Percentiles rank a stretch among this genome's conserved stretches.
Conservation (phyloP, 192 early-diverging fungal species). For the Spizellomyces punctatus region DNA sequence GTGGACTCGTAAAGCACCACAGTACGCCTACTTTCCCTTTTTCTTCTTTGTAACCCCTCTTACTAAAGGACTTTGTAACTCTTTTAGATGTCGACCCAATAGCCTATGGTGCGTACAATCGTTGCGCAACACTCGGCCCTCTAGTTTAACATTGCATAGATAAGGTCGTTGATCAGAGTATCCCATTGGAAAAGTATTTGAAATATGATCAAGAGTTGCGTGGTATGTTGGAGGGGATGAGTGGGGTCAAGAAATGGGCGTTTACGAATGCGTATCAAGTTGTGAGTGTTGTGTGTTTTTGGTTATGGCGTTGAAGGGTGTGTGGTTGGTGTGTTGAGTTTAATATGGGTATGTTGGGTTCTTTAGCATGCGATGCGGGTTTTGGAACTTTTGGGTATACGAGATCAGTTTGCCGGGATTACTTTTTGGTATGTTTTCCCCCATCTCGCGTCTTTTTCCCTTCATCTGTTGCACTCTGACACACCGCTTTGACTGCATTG, state of each 20-base stretch:
- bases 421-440: constrained; percentile 54
- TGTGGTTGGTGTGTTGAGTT: neutral
- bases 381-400: constrained; percentile 60
- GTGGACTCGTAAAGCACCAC: constrained; percentile 72
- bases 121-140: constrained; percentile 1
- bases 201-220: constrained; percentile 62
- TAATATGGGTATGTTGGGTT: constrained; percentile 21
- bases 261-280: constrained; percentile 77
- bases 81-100: constrained; percentile 55
- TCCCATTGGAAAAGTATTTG: constrained; percentile 68
- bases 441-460: neutral
- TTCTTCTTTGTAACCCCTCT: neutral
- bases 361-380: constrained; percentile 69
- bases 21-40: constrained; percentile 7
- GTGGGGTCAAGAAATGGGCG: constrained; percentile 63
- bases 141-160: constrained; percentile 37
- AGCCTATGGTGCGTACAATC: constrained; percentile 53
- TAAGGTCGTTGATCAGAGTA: constrained; percentile 64
- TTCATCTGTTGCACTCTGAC: neutral
- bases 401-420: constrained; percentile 74
- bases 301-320: neutral
- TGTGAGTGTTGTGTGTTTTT: constrained; percentile 27
- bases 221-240: constrained; percentile 57
- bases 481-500: neutral
- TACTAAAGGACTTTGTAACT: neutral